A percentile compares a stretch with the other conserved stretches of the same genome.
These are phyloP conservation scores for Ceratobasidium sp. DNA, from an alignment of 1,284 basidiomycete genomes.

Conservation along the genomic window DNA sequence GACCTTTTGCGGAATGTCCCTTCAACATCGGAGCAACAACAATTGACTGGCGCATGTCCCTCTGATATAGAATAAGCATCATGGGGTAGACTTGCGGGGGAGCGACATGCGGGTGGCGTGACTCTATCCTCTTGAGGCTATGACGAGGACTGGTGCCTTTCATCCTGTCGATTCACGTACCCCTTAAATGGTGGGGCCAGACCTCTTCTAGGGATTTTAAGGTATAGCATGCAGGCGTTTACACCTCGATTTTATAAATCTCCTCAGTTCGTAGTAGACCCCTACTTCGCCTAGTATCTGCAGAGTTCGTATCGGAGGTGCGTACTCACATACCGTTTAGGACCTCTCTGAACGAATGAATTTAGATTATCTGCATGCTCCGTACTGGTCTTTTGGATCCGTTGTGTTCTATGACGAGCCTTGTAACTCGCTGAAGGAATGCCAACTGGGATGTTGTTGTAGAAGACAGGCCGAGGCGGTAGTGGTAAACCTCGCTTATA, in stretches of 20 bases:
- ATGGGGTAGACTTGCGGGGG: too few relatives aligned
- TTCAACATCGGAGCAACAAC: too few relatives aligned
- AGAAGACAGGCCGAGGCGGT: conserved; percentile 1
- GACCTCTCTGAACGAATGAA: background rate
- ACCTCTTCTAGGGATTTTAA: background rate
- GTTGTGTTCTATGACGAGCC: background rate
- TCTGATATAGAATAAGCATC: too few relatives aligned
- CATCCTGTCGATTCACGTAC: background rate
- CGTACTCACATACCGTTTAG: conserved; percentile 19
- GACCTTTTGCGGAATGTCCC: too few relatives aligned
- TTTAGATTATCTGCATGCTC: conserved; percentile 20
- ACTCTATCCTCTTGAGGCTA: too few relatives aligned
- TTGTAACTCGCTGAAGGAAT: background rate
- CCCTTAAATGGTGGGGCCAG: conserved; percentile 1
- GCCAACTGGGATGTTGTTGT: background rate
- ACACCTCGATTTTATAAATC: background rate
- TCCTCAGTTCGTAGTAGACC: conserved; percentile 18
- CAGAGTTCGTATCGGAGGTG: conserved; percentile 28
- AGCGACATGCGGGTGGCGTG: too few relatives aligned
- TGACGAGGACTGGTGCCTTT: background rate
- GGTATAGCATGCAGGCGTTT: background rate
- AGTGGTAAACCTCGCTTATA: conserved; percentile 6
- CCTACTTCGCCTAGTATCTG: background rate
- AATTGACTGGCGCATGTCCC: too few relatives aligned
- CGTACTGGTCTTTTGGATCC: conserved; percentile 2